Evolutionary conservation across 371 early-diverging fungal species (phyloP).

Genomic region (Capniomyces stellatus): DNA sequence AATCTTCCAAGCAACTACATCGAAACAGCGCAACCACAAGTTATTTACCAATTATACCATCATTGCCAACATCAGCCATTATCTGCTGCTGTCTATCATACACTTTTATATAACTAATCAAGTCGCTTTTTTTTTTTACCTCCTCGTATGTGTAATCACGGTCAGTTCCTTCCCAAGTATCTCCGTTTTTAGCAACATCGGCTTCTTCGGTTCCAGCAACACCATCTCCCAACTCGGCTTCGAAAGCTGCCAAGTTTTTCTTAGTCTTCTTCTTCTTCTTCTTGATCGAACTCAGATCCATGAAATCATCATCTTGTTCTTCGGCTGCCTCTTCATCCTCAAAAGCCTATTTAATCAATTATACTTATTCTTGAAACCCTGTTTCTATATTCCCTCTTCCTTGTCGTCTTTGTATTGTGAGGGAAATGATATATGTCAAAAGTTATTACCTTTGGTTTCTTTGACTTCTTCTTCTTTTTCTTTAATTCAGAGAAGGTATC

Average conservation of each 20-base stretch:
- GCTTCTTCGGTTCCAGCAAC: constrained; percentile 21
- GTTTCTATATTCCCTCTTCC: not conserved
- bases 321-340: constrained; percentile 28
- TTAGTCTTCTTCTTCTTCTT: constrained; percentile 84
- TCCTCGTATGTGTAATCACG: constrained; percentile 90
- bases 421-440: constrained; percentile 13
- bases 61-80: too few species aligned
- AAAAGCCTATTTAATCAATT: constrained; percentile 20
- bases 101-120: too few species aligned
- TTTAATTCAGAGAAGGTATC: constrained; percentile 14
- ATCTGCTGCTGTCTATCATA: too few species aligned
- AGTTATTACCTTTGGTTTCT: constrained; percentile 7
- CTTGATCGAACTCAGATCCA: constrained; percentile 64
- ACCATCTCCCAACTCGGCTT: constrained; percentile 48
- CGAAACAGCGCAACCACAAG: too few species aligned
- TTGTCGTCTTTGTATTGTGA: not conserved
- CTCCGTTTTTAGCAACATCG: constrained; percentile 31
- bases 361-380: not conserved
- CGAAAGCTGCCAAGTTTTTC: constrained; percentile 55
- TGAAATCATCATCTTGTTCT: constrained; percentile 34
- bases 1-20: constrained; percentile 73
- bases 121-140: too few species aligned
- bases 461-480: constrained; percentile 25
- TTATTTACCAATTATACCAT: too few species aligned
- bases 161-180: constrained; percentile 71